Evolutionary conservation across 345 rosid genomes (phyloP).

Genomic region (Acer yangbiense): DNA sequence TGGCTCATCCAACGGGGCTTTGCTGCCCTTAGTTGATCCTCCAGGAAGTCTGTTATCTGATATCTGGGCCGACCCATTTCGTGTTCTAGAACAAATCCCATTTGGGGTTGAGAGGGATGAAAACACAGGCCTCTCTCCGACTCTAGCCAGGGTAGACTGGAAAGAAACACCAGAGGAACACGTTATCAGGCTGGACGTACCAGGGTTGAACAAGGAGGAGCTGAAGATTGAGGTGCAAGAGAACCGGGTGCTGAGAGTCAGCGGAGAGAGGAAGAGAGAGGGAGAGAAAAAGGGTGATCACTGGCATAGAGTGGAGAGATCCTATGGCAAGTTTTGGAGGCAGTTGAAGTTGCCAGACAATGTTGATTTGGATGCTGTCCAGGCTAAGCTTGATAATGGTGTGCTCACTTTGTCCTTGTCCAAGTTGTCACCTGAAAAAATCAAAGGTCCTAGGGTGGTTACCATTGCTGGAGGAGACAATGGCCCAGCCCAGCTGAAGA

Average conservation of each 20-base stretch:
- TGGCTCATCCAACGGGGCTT: constrained; percentile 34
- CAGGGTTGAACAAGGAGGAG: constrained; percentile 76
- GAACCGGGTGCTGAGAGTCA: constrained; percentile 63
- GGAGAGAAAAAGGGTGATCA: constrained; percentile 69
- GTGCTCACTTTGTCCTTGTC: constrained; percentile 59
- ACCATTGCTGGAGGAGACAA: constrained; percentile 47
- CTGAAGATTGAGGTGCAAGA: constrained; percentile 75
- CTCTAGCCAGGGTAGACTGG: constrained; percentile 71
- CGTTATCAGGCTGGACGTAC: constrained; percentile 62
- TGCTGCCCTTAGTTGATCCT: constrained; percentile 47
- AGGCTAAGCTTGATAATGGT: constrained; percentile 73
- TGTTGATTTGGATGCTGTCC: constrained; percentile 60
- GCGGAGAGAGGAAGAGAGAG: constrained; percentile 77
- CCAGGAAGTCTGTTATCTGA: constrained; percentile 45
- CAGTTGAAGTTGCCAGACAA: constrained; percentile 75
- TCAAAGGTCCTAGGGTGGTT: constrained; percentile 61
- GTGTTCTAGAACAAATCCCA: constrained; percentile 70
- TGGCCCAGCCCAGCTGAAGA: constrained; percentile 38
- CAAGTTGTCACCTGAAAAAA: constrained; percentile 63
- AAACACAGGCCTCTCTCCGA: constrained; percentile 39
- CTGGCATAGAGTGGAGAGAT: constrained; percentile 86
- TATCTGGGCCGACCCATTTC: constrained; percentile 59
- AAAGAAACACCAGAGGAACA: constrained; percentile 80
- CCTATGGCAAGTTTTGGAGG: constrained; percentile 81
- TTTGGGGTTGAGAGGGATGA: constrained; percentile 51